A percentile compares a stretch with the other conserved stretches of the same genome.
phyloP scores from a whole-genome alignment of 805 yeast genomes.

The Wickerhamiella hasegawae region DNA sequence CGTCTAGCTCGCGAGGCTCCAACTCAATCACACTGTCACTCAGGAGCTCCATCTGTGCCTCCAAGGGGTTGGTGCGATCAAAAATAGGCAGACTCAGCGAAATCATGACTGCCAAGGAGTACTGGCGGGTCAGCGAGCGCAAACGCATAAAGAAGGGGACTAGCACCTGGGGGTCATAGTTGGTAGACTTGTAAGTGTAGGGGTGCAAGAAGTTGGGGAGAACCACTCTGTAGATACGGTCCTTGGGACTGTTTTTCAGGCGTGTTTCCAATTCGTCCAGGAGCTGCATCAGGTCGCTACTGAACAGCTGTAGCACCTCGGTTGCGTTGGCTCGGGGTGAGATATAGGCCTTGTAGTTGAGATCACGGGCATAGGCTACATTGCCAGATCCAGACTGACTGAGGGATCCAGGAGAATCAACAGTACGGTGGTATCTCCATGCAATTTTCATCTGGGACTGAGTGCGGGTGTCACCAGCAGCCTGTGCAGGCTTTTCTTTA shows the following conservation, averaged over 20 bases:
- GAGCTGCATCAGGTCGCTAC: slow-evolving; percentile 14
- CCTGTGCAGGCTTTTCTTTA: slow-evolving; percentile 30
- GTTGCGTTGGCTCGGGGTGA: slow-evolving; percentile 11
- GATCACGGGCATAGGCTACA: slow-evolving; percentile 10
- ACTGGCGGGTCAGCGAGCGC: slow-evolving; percentile 34
- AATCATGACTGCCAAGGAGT: slow-evolving; percentile 34
- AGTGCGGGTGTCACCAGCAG: slow-evolving; percentile 31
- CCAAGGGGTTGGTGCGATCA: slow-evolving; percentile 34
- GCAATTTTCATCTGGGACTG: slow-evolving; percentile 70
- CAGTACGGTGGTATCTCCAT: slow-evolving; percentile 65
- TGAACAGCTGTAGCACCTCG: slow-evolving; percentile 11
- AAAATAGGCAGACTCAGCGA: slow-evolving; percentile 53
- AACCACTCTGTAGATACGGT: slow-evolving; percentile 38
- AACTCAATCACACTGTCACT: slow-evolving; percentile 57
- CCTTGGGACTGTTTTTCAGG: slow-evolving; percentile 16
- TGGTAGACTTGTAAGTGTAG: slow-evolving; percentile 41
- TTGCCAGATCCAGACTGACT: slow-evolving; percentile 10
- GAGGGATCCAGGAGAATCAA: slow-evolving; percentile 13
- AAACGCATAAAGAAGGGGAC: slow-evolving; percentile 48
- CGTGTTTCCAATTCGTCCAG: slow-evolving; percentile 30
- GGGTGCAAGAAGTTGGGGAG: slow-evolving; percentile 75
- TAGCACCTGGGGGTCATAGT: slow-evolving; percentile 31
- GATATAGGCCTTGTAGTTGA: slow-evolving; percentile 8
- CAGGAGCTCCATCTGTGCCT: slow-evolving; percentile 39
- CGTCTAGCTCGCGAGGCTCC: slow-evolving; percentile 65